These are phyloP conservation scores for Pseudozyma hubeiensis DNA, from an alignment of 1,284 basidiomycete genomes.

Conservation along the genomic window DNA sequence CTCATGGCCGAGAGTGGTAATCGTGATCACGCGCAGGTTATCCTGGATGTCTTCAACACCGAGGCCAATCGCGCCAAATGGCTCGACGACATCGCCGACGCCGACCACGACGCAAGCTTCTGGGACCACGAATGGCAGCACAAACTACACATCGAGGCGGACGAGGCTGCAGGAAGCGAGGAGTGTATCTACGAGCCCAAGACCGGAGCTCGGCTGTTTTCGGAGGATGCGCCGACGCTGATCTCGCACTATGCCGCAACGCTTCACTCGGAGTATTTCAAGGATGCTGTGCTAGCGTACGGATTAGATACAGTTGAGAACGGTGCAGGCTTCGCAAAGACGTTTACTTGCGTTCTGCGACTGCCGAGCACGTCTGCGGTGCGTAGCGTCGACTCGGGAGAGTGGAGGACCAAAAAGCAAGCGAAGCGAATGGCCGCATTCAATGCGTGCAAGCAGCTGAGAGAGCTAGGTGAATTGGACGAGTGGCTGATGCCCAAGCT, in stretches of 20 bases:
- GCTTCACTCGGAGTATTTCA: conserved; percentile 30
- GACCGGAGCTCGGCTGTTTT: conserved; percentile 48
- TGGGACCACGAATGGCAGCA: conserved; percentile 27
- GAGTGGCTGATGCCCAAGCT: conserved; percentile 43
- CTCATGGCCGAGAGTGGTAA: conserved; percentile 45
- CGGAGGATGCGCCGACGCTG: conserved; percentile 40
- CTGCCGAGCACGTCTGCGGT: conserved; percentile 40
- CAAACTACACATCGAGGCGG: conserved; percentile 22
- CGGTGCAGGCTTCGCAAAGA: neutral
- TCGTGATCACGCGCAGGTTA: conserved; percentile 15
- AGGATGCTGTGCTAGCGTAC: conserved; percentile 31
- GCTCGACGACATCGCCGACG: conserved; percentile 28
- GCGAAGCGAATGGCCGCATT: conserved; percentile 52
- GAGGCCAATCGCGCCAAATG: conserved; percentile 33
- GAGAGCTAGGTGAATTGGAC: conserved; percentile 47
- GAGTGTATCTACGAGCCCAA: conserved; percentile 18
- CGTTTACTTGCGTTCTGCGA: conserved; percentile 21
- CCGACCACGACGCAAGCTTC: conserved; percentile 12
- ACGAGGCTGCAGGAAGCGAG: conserved; percentile 8
- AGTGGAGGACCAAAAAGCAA: conserved; percentile 33
- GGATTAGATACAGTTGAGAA: conserved; percentile 11
- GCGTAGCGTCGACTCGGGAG: conserved; percentile 26
- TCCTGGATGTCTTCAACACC: conserved; percentile 32
- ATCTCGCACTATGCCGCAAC: conserved; percentile 44
- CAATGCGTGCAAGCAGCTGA: conserved; percentile 36